Percentiles rank a stretch among this genome's conserved stretches.
Evolutionary conservation across 192 early-diverging fungal species (phyloP).

Genomic region (Dissophora globulifera): DNA sequence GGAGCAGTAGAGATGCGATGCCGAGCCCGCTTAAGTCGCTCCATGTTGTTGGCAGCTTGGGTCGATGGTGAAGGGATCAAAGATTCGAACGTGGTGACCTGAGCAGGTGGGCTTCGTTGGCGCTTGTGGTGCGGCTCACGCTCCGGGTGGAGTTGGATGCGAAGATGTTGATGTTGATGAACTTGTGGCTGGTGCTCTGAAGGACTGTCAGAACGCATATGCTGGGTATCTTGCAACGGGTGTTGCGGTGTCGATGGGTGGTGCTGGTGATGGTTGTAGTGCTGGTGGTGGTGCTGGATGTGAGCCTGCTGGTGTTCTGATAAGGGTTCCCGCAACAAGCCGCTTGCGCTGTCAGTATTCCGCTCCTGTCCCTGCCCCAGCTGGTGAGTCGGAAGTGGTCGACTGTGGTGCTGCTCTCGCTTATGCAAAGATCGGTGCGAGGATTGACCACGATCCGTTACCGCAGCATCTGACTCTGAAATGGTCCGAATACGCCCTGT

Average conservation of each 20-base stretch:
- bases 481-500: conserved; percentile 38
- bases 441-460: conserved; percentile 8
- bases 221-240: conserved; percentile 17
- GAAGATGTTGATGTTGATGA: conserved; percentile 1
- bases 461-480: conserved; percentile 33
- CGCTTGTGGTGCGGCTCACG: conserved; percentile 31
- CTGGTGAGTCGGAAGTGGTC: conserved; percentile 9
- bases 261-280: background rate
- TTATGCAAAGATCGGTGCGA: conserved; percentile 9
- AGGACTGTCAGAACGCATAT: background rate
- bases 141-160: conserved; percentile 11
- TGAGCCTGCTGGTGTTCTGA: conserved; percentile 7
- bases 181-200: background rate
- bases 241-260: conserved; percentile 10
- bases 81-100: conserved; percentile 14
- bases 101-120: conserved; percentile 32
- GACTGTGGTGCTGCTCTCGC: background rate
- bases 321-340: background rate
- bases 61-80: conserved; percentile 14
- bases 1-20: conserved; percentile 6
- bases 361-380: background rate
- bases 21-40: conserved; percentile 31
- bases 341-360: background rate
- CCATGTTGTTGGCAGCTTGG: conserved; percentile 8
- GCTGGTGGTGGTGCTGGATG: conserved; percentile 1